phyloP scores from a whole-genome alignment of 805 yeast genomes.

The Hanseniaspora valbyensis region DNA sequence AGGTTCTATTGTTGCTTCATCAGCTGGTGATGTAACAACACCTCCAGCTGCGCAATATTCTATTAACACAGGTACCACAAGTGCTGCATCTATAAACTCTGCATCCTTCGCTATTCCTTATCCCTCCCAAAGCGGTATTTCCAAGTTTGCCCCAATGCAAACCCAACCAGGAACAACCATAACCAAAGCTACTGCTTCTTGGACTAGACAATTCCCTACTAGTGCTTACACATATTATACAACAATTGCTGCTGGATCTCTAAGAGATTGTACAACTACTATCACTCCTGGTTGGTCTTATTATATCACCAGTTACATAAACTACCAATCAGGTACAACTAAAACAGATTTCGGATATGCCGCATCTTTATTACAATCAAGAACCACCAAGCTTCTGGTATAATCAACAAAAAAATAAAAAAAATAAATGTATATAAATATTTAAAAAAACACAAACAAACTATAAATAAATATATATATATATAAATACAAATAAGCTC shows the following conservation, averaged over 20 bases:
- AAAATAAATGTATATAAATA: no score
- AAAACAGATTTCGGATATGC: constrained; percentile 44
- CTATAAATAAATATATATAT: background rate
- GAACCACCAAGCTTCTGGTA: constrained; percentile 20
- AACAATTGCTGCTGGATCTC: constrained; percentile 25
- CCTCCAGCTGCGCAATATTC: constrained; percentile 31
- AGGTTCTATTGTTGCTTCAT: constrained; percentile 41
- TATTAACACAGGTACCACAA: constrained; percentile 17
- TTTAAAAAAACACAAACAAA: no score
- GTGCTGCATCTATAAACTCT: constrained; percentile 6
- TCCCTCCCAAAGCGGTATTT: constrained; percentile 59
- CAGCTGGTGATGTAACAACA: constrained; percentile 32
- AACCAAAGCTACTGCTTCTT: constrained; percentile 41
- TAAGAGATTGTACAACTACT: constrained; percentile 38
- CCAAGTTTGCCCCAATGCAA: constrained; percentile 87
- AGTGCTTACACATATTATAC: constrained; percentile 49
- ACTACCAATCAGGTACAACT: constrained; percentile 60
- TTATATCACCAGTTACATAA: constrained; percentile 45
- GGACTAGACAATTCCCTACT: constrained; percentile 57
- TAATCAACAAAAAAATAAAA: no score
- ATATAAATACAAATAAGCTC: background rate
- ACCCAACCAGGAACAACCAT: constrained; percentile 64
- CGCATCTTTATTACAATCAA: no score
- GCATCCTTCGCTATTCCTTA: constrained; percentile 59
- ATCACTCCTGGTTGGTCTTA: constrained; percentile 77